phyloP scores from a whole-genome alignment of 1,284 basidiomycete genomes.

The Sanghuangporus sanghuang region DNA sequence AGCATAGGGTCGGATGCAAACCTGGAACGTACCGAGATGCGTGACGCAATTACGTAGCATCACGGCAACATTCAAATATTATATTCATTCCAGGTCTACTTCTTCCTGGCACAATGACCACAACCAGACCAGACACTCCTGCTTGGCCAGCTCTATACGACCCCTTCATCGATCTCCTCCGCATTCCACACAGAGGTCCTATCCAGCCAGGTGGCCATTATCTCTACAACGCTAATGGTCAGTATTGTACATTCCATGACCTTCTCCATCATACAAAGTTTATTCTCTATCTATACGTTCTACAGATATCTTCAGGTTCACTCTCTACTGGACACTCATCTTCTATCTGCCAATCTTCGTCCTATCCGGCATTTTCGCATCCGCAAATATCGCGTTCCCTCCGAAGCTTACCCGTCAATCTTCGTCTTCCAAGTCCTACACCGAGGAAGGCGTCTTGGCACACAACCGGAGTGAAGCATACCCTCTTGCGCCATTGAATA shows the following conservation, averaged over 20 bases:
- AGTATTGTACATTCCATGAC: conserved; percentile 12
- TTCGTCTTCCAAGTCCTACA: background rate
- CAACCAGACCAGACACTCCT: conserved; percentile 21
- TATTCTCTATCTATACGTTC: too few species aligned
- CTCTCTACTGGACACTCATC: conserved; percentile 79
- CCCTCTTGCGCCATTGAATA: background rate
- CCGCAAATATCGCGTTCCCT: conserved; percentile 60
- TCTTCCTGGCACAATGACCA: background rate
- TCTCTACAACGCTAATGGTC: conserved; percentile 30
- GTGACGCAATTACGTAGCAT: too few species aligned
- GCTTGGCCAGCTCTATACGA: conserved; percentile 46
- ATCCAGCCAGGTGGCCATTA: conserved; percentile 29
- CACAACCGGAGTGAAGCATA: background rate
- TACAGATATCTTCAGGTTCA: conserved; percentile 79
- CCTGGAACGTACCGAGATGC: background rate
- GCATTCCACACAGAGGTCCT: conserved; percentile 34
- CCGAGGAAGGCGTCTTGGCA: background rate
- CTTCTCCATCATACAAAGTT: background rate
- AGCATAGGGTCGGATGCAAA: too few species aligned
- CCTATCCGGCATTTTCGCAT: conserved; percentile 64
- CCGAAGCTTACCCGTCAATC: conserved; percentile 26
- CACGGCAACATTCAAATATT: too few species aligned
- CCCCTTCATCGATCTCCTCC: conserved; percentile 35
- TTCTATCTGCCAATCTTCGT: conserved; percentile 71
- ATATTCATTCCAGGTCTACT: too few species aligned